phyloP scores from a whole-genome alignment of 106 monocot genomes.

The Gastrodia elata region DNA sequence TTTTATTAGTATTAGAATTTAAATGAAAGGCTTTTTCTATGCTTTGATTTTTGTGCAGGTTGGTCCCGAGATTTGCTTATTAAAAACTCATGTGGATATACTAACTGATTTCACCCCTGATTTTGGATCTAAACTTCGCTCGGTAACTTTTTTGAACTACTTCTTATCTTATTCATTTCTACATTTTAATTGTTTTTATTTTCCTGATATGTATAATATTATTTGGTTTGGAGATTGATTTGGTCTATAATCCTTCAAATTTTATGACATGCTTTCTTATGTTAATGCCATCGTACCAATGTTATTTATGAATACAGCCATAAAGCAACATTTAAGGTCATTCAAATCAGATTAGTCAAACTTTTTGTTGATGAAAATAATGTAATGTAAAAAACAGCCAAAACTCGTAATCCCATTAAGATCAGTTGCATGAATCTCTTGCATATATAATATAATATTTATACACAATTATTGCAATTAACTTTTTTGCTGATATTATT shows the following conservation, averaged over 20 bases:
- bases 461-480: no score
- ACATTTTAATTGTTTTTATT: background rate
- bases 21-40: background rate
- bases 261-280: background rate
- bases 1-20: background rate
- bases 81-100: constrained; percentile 97
- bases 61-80: constrained; percentile 85
- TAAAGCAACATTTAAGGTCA: background rate
- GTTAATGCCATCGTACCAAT: background rate
- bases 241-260: background rate
- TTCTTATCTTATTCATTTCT: background rate
- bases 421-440: no score
- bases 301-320: background rate
- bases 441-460: no score
- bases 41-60: constrained; percentile 37
- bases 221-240: background rate
- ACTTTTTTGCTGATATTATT: no score
- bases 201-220: background rate
- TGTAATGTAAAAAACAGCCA: no score
- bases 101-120: constrained; percentile 79
- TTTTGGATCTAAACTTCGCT: constrained; percentile 64
- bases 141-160: constrained; percentile 28
- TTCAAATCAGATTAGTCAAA: background rate
- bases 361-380: background rate
- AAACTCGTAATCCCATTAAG: no score